phyloP scores from a whole-genome alignment of 495 filamentous ascomycete genomes.

The Cryomyces minteri region DNA sequence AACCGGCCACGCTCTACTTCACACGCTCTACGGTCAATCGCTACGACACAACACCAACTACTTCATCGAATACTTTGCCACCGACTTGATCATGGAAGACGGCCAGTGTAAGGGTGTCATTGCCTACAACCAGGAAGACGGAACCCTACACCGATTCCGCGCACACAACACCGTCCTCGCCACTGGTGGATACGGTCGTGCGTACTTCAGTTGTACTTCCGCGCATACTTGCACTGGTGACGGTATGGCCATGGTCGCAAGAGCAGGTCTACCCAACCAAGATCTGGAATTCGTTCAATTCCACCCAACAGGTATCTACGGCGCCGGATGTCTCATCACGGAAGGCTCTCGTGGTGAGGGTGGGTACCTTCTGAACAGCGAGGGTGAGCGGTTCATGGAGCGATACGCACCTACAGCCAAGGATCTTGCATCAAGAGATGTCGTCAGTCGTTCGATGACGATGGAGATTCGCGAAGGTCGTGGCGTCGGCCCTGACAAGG shows the following conservation, averaged over 20 bases:
- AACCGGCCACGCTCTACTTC: conserved; percentile 91
- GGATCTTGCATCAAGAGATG: conserved; percentile 89
- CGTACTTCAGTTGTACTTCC: conserved; percentile 96
- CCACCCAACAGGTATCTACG: conserved; percentile 98
- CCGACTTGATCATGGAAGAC: conserved; percentile 92
- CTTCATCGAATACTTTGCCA: conserved; percentile 98
- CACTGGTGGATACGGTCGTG: conserved; percentile 92
- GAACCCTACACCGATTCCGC: conserved; percentile 89
- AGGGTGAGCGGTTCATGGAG: conserved; percentile 99
- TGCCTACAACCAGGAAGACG: conserved; percentile 97
- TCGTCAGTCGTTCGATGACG: conserved; percentile 95
- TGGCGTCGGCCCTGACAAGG: conserved; percentile 89
- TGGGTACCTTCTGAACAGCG: conserved; percentile 87
- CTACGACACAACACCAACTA: conserved; percentile 94
- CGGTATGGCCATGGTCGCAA: conserved; percentile 96
- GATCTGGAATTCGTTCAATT: conserved; percentile 99
- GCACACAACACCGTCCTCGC: conserved; percentile 92
- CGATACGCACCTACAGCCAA: conserved; percentile 94
- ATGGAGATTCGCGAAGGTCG: conserved; percentile 94
- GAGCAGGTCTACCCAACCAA: conserved; percentile 94
- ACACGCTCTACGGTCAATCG: conserved; percentile 97
- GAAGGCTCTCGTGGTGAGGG: conserved; percentile 97
- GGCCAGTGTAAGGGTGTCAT: conserved; percentile 92
- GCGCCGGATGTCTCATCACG: conserved; percentile 94
- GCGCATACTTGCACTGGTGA: conserved; percentile 98